phyloP scores from a whole-genome alignment of 441 rosid genomes.

The Bocquillonia castaneifolia region DNA sequence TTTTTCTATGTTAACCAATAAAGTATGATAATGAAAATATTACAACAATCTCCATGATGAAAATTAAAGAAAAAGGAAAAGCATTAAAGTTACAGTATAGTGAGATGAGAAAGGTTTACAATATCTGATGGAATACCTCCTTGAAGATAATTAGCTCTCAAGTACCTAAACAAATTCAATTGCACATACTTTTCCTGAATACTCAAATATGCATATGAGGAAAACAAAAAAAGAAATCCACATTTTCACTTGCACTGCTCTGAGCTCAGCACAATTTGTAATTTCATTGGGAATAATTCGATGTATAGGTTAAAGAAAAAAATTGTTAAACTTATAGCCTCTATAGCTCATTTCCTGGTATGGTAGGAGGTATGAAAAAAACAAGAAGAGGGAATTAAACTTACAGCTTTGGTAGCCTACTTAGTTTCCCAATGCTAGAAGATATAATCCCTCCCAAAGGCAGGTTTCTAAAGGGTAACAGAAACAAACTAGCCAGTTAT shows the following conservation, averaged over 20 bases:
- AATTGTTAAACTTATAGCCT: background rate
- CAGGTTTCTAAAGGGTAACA: conserved; percentile 53
- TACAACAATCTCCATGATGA: background rate
- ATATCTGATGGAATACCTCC: conserved; percentile 80
- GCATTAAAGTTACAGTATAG: conserved; percentile 49
- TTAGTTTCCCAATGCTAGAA: conserved; percentile 84
- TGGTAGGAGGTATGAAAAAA: background rate
- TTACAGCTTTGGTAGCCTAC: conserved; percentile 73
- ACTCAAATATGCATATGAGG: background rate
- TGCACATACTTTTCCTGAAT: background rate
- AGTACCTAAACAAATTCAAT: conserved; percentile 71
- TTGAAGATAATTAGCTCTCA: conserved; percentile 85
- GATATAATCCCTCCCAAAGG: conserved; percentile 85
- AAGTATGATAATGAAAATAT: no score
- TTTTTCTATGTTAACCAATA: no score
- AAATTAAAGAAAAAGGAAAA: background rate
- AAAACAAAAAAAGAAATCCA: background rate
- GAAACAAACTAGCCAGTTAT: background rate
- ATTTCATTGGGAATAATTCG: conserved; percentile 80
- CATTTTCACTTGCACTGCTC: conserved; percentile 65
- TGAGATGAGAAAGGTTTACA: conserved; percentile 75
- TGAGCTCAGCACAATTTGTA: conserved; percentile 64
- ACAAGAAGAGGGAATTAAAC: conserved; percentile 33
- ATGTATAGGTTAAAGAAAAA: conserved; percentile 48
- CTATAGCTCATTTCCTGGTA: background rate